Evolutionary conservation across 2,329 filamentous ascomycete species (phyloP), one percentile per base, ranked within the genome.

Genomic region (Tolypocladium amazonense): DNA sequence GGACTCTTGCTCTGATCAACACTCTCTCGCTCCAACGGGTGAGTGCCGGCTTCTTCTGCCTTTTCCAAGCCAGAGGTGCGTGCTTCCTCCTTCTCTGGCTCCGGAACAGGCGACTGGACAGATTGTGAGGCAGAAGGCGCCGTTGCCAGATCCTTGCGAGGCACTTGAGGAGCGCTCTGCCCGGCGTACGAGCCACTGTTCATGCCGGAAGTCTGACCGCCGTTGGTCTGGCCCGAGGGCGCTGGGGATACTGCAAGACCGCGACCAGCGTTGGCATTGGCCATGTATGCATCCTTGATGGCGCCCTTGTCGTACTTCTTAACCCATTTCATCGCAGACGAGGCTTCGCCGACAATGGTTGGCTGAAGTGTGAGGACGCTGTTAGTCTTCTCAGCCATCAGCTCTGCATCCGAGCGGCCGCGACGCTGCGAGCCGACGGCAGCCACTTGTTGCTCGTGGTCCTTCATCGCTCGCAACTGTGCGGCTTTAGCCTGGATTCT

Each of bases 311-410:
- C 94, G 71, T 97, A 97, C 68, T 92, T 92, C 73, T 82, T 93
- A 38, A 93, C 91, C 94, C 94, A 99, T 73, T 96, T 96, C 87
- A 99, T 88, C 1, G 94, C 94, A 30, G 92, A 89, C 11, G 89
- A 94, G 23, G 92, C 93, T 71, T 96, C 94, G 58, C 81, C 91
- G 68, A 92, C 81, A 62, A 97, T 88, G 58, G 86, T 83, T 1
- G 92, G 89, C 70, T 96, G 92, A 55, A 97, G 78, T 3, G 92
- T 96, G 69, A 97, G 82, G 59, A 96, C 84, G 65, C 94, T 99
- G 72, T 87, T 92, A 3, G 92, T 97, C 81, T 95, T 96, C 60
- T 77, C 82, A 63, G 72, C 84, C 78, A 74, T 82, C 72, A 73
- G 72, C 65, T 78, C 84, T 66, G 71, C 79, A 71, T 81, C 88